These are phyloP conservation scores for Fusarium piperis DNA, from an alignment of 2,329 filamentous ascomycete species.

Conservation along the genomic window DNA sequence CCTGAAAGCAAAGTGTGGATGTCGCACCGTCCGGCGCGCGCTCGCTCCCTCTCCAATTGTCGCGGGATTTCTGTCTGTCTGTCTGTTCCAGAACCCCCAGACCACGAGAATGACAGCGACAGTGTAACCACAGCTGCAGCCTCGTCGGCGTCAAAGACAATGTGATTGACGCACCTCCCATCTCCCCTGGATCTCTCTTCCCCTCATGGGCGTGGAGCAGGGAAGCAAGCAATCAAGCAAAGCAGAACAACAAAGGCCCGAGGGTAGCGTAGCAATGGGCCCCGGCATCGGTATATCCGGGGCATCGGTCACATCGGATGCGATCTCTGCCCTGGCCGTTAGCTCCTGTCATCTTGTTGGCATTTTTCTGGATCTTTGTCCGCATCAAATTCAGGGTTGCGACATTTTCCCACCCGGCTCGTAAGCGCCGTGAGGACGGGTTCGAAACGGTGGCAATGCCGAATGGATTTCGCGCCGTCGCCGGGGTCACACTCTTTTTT, in stretches of 20 bases:
- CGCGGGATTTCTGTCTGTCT: constrained; percentile 9
- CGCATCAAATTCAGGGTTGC: neutral
- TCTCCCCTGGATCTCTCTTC: neutral
- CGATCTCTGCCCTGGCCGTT: neutral
- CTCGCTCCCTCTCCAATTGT: constrained; percentile 24
- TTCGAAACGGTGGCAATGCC: constrained; percentile 18
- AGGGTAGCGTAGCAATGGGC: neutral
- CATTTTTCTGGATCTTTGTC: neutral
- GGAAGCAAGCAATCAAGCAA: neutral
- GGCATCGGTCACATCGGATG: constrained; percentile 27
- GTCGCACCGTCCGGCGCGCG: constrained; percentile 13
- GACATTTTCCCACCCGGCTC: neutral
- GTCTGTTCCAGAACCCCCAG: neutral
- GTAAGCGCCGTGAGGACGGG: neutral
- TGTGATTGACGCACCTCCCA: neutral
- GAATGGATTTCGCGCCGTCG: constrained; percentile 10
- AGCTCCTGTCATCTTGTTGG: neutral
- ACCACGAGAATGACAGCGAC: neutral
- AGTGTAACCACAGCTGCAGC: constrained; percentile 16
- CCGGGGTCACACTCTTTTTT: constrained; percentile 10
- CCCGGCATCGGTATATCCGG: constrained; percentile 28
- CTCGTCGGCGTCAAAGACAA: constrained; percentile 1
- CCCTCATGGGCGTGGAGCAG: neutral
- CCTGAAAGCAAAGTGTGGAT: neutral
- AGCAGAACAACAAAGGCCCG: neutral